Percentiles rank a stretch among this genome's conserved stretches.
These are phyloP conservation scores for Pichia sp. DNA, from an alignment of 1,139 yeast genomes.

Conservation along the genomic window DNA sequence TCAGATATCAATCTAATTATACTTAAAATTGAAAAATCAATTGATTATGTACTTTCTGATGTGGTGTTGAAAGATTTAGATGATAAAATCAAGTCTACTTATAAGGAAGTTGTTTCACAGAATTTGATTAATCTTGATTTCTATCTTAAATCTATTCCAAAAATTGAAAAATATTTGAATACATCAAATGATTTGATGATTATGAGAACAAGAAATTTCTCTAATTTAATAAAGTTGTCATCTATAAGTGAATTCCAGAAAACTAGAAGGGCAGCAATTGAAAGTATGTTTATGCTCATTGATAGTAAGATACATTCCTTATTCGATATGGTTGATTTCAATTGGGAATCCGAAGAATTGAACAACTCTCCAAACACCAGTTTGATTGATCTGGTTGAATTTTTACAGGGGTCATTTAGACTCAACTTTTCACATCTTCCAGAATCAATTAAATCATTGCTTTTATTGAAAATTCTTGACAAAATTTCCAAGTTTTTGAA, in stretches of 20 bases:
- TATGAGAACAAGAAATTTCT: constrained; percentile 20
- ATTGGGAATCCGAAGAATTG: constrained; percentile 55
- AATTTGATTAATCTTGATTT: constrained; percentile 82
- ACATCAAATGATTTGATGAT: constrained; percentile 25
- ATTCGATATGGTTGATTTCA: constrained; percentile 78
- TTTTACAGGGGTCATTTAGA: constrained; percentile 76
- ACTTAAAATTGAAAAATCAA: constrained; percentile 48
- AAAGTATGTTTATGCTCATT: constrained; percentile 69
- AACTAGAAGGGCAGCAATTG: constrained; percentile 71
- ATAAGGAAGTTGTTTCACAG: constrained; percentile 88
- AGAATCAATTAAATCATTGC: constrained; percentile 63
- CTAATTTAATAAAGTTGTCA: constrained; percentile 30
- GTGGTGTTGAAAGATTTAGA: constrained; percentile 64
- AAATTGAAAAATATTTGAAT: constrained; percentile 38
- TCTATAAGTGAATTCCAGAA: constrained; percentile 51
- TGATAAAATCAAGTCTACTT: constrained; percentile 59
- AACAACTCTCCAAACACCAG: constrained; percentile 65
- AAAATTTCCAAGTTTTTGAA: constrained; percentile 69
- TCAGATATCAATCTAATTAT: constrained; percentile 39
- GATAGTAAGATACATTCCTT: constrained; percentile 75
- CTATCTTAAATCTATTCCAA: constrained; percentile 55
- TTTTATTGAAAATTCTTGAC: constrained; percentile 82
- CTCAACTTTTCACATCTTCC: constrained; percentile 86
- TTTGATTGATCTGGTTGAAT: constrained; percentile 80
- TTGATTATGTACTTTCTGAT: constrained; percentile 63